A percentile compares a stretch with the other conserved stretches of the same genome.
Conservation (phyloP, 148 eudicot species). For the Drosera capensis region DNA sequence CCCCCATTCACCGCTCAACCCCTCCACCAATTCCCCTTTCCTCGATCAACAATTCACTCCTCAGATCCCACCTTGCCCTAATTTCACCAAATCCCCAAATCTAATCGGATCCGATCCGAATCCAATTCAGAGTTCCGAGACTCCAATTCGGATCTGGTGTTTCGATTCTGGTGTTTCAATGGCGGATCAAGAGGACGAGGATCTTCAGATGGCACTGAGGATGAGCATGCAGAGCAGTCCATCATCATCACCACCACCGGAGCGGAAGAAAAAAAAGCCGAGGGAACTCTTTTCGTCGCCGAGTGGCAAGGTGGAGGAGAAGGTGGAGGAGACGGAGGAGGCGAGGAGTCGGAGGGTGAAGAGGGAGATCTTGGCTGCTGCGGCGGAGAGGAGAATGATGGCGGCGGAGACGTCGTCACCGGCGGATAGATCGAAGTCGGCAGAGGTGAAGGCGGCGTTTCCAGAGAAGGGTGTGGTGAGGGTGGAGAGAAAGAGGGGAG, state of each 20-base stretch:
- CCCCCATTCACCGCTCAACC: too few relatives aligned
- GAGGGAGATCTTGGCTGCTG: conserved; percentile 82
- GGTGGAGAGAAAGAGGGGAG: conserved; percentile 9
- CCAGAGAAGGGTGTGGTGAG: conserved; percentile 1
- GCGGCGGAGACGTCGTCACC: conserved; percentile 3
- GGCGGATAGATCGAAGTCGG: background rate
- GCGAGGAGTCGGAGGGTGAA: conserved; percentile 29
- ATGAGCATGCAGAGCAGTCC: conserved; percentile 73
- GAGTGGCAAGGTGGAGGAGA: background rate
- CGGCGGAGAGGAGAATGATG: conserved; percentile 75
- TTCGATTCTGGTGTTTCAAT: too few relatives aligned
- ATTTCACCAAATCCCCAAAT: too few relatives aligned
- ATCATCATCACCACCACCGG: conserved; percentile 82
- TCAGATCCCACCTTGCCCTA: too few relatives aligned
- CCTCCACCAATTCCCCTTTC: too few relatives aligned
- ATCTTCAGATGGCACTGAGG: conserved; percentile 53
- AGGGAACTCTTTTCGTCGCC: conserved; percentile 19
- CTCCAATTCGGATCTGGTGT: too few relatives aligned
- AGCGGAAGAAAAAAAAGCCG: conserved; percentile 73
- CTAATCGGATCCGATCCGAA: too few relatives aligned
- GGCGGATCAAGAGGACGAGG: conserved; percentile 82
- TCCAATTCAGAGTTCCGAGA: too few relatives aligned
- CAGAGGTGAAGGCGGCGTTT: background rate
- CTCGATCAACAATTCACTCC: too few relatives aligned
- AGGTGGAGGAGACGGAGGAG: conserved; percentile 55